These are phyloP conservation scores for Quercus glauca DNA, from an alignment of 306 rosid genomes.

Conservation along the genomic window DNA sequence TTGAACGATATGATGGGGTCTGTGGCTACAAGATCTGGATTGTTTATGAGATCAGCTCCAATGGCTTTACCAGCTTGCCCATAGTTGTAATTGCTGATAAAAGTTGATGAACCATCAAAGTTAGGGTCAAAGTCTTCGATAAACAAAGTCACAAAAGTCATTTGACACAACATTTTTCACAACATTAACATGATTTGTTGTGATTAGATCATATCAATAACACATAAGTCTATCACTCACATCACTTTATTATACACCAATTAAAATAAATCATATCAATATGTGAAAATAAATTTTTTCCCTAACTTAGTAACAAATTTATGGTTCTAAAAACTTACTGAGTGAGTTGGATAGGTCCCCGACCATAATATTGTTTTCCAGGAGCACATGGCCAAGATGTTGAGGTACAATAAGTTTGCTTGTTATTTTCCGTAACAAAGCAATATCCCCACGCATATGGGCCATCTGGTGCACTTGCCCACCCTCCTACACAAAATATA, in stretches of 20 bases:
- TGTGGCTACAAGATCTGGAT: constrained; percentile 58
- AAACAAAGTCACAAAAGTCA: too few relatives aligned
- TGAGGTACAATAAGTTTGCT: constrained; percentile 19
- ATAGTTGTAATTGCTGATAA: constrained; percentile 54
- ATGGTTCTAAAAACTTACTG: constrained; percentile 16
- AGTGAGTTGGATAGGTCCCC: constrained; percentile 66
- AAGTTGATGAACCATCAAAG: background rate
- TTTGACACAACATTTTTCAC: background rate
- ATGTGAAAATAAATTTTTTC: too few relatives aligned
- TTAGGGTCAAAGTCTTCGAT: background rate
- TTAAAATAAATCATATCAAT: too few relatives aligned
- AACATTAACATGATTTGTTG: background rate
- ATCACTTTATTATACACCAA: too few relatives aligned
- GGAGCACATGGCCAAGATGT: constrained; percentile 44
- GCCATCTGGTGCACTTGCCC: constrained; percentile 47
- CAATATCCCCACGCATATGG: constrained; percentile 76
- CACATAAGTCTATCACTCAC: too few relatives aligned
- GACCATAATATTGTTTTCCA: constrained; percentile 47
- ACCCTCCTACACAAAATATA: background rate
- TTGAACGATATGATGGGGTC: constrained; percentile 48
- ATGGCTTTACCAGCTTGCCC: constrained; percentile 50
- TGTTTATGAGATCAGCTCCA: constrained; percentile 41
- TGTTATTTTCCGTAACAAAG: constrained; percentile 26
- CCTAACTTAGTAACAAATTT: background rate
- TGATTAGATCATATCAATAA: too few relatives aligned